phyloP scores from a whole-genome alignment of 345 rosid species.

The Gynandropsis gynandra region DNA sequence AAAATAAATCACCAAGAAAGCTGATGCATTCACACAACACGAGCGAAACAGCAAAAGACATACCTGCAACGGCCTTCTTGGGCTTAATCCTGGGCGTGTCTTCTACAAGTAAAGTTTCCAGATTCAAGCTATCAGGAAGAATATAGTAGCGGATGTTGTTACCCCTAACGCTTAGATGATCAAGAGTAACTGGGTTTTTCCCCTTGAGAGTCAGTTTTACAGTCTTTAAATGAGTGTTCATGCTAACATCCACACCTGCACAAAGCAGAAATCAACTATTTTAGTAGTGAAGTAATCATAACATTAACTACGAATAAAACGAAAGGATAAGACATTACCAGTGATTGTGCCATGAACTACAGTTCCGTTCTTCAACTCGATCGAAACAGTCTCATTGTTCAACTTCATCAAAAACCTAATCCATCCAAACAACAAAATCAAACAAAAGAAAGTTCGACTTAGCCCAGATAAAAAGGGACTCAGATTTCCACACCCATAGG shows the following conservation, averaged over 20 bases:
- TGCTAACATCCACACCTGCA: constrained; percentile 91
- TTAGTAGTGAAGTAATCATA: constrained; percentile 4
- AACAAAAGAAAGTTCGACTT: background rate
- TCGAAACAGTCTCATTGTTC: constrained; percentile 92
- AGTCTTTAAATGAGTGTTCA: constrained; percentile 95
- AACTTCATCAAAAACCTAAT: constrained; percentile 94
- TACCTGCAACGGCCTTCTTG: constrained; percentile 95
- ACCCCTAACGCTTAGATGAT: constrained; percentile 91
- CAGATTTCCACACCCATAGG: background rate
- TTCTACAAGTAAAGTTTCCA: constrained; percentile 94
- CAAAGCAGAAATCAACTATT: constrained; percentile 14
- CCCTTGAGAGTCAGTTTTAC: constrained; percentile 92
- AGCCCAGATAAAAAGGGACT: background rate
- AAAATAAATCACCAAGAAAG: constrained; percentile 6
- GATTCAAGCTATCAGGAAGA: constrained; percentile 95
- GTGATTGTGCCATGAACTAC: constrained; percentile 91
- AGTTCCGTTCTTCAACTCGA: constrained; percentile 95
- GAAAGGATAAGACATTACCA: constrained; percentile 35
- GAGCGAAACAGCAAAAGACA: constrained; percentile 27
- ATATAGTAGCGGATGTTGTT: constrained; percentile 94
- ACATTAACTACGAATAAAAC: constrained; percentile 4
- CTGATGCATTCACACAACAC: background rate
- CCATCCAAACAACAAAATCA: constrained; percentile 15
- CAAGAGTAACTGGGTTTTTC: constrained; percentile 76
- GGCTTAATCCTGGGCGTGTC: constrained; percentile 95